Conservation (phyloP, 2,329 filamentous ascomycete species). For the Cladosporium velox region DNA sequence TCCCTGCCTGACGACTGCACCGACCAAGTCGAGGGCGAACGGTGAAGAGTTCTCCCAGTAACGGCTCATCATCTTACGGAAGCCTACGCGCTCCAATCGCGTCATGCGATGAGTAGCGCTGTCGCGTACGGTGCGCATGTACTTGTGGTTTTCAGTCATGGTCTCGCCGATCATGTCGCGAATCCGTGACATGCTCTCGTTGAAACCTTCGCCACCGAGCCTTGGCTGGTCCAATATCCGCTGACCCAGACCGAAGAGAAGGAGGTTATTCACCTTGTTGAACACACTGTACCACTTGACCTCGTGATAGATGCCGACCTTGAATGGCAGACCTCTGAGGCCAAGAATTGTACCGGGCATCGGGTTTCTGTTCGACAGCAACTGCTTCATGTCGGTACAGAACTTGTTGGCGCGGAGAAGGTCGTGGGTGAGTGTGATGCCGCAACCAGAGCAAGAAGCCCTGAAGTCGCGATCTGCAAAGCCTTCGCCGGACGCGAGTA, state of each 20-base stretch:
- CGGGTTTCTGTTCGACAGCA: slow-evolving; percentile 53
- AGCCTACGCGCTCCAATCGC: slow-evolving; percentile 41
- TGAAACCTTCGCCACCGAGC: slow-evolving; percentile 13
- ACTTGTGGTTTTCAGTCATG: slow-evolving; percentile 40
- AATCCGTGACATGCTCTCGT: slow-evolving; percentile 53
- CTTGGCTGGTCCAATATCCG: slow-evolving; percentile 37
- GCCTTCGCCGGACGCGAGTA: slow-evolving; percentile 51
- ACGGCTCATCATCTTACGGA: slow-evolving; percentile 68
- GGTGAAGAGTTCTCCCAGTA: slow-evolving; percentile 69
- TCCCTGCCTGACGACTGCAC: slow-evolving; percentile 67
- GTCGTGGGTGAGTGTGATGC: slow-evolving; percentile 55
- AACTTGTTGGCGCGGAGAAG: slow-evolving; percentile 65
- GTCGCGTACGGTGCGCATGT: slow-evolving; percentile 44
- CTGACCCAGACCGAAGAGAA: slow-evolving; percentile 51
- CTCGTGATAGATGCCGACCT: background rate
- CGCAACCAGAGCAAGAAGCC: slow-evolving; percentile 55
- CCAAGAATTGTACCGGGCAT: slow-evolving; percentile 70
- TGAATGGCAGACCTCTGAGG: slow-evolving; percentile 52
- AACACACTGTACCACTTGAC: slow-evolving; percentile 4
- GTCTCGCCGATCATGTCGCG: slow-evolving; percentile 53
- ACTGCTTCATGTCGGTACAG: slow-evolving; percentile 53
- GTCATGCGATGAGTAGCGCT: slow-evolving; percentile 19
- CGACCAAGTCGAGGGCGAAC: slow-evolving; percentile 66
- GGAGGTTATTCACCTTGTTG: slow-evolving; percentile 31
- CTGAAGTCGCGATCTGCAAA: slow-evolving; percentile 59